A percentile compares a stretch with the other conserved stretches of the same genome.
Evolutionary conservation across 371 early-diverging fungal genomes (phyloP).

Genomic region (Rhizopus microsporus): DNA sequence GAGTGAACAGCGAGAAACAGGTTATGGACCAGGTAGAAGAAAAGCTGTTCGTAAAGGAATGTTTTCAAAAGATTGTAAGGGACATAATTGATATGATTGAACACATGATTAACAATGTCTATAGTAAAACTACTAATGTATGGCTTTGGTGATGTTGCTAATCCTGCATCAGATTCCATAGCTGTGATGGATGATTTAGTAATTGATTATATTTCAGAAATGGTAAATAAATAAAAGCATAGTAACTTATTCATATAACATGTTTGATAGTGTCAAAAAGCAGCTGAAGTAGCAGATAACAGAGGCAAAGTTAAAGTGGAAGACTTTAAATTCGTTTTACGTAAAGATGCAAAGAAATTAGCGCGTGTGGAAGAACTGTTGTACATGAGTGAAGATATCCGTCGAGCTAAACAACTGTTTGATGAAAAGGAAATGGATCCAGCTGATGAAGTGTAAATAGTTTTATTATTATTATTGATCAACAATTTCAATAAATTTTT

Average conservation of each 20-base stretch:
- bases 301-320: constrained; percentile 85
- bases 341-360: constrained; percentile 95
- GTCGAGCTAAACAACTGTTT: constrained; percentile 78
- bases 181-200: constrained; percentile 94
- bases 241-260: background rate
- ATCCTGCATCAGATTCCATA: constrained; percentile 91
- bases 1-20: constrained; percentile 35
- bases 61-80: constrained; percentile 56
- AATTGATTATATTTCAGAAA: constrained; percentile 86
- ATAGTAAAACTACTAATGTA: constrained; percentile 90
- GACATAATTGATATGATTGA: background rate
- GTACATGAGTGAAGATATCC: constrained; percentile 93
- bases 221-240: constrained; percentile 53
- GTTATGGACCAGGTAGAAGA: constrained; percentile 50
- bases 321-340: constrained; percentile 91
- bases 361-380: constrained; percentile 96
- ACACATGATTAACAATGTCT: background rate
- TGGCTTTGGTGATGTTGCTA: constrained; percentile 95
- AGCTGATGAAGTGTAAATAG: constrained; percentile 22
- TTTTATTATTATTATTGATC: constrained; percentile 20
- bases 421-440: constrained; percentile 61
- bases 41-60: constrained; percentile 55
- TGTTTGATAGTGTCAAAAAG: constrained; percentile 69
- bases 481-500: constrained; percentile 40
- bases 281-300: constrained; percentile 63